Conservation (phyloP, 1,284 basidiomycete genomes). For the Amylostereum chailletii region DNA sequence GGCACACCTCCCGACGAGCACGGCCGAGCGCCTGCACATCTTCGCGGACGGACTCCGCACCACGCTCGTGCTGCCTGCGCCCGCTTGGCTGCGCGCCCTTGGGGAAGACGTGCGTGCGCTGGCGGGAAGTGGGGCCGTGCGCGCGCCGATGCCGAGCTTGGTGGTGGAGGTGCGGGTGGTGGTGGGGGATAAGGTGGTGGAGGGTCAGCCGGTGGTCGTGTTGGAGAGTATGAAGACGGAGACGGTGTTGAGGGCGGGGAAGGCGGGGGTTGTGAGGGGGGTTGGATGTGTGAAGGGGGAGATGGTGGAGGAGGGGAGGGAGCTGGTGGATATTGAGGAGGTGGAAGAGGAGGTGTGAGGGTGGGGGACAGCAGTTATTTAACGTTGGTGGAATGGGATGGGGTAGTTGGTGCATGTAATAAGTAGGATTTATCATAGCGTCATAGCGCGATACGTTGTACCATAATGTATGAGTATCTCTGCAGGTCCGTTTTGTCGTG, state of each 20-base stretch:
- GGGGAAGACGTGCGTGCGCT: constrained; percentile 43
- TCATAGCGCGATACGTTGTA: too few relatives aligned
- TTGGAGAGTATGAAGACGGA: constrained; percentile 97
- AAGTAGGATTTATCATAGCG: too few relatives aligned
- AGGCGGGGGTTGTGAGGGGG: constrained; percentile 57
- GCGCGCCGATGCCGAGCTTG: constrained; percentile 85
- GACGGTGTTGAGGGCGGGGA: constrained; percentile 71
- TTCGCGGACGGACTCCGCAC: constrained; percentile 53
- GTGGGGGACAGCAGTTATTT: too few relatives aligned
- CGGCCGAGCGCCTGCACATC: constrained; percentile 64
- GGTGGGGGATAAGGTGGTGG: constrained; percentile 70
- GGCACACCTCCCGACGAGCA: constrained; percentile 36
- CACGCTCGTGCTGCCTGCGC: constrained; percentile 52
- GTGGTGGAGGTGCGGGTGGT: constrained; percentile 80
- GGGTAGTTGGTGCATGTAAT: too few relatives aligned
- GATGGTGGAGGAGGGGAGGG: constrained; percentile 82
- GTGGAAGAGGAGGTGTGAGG: too few relatives aligned
- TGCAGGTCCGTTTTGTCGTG: too few relatives aligned
- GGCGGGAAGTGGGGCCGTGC: constrained; percentile 47
- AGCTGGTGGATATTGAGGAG: constrained; percentile 61
- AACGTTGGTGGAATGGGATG: too few relatives aligned
- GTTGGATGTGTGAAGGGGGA: constrained; percentile 76
- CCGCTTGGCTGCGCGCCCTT: constrained; percentile 57
- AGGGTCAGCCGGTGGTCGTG: constrained; percentile 75
- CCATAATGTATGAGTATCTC: too few relatives aligned